Evolutionary conservation across 805 yeast genomes (phyloP), one percentile per base, ranked within the genome.

Genomic region (Candida methanosorbosa): DNA sequence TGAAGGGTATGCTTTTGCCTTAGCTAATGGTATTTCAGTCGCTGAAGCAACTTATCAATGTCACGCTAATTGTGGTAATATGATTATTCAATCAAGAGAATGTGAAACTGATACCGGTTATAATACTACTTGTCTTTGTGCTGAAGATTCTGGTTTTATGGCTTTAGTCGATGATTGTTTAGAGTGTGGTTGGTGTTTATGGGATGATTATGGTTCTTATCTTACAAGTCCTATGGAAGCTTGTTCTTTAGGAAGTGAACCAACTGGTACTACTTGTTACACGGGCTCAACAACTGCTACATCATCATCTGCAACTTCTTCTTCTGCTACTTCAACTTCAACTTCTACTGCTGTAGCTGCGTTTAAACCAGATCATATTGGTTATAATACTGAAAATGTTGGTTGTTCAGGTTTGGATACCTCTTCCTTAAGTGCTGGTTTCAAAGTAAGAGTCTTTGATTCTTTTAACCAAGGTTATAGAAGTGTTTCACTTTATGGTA

Each of bases 181-280:
- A 43, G 59, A 48, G 32, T 61, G 66, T 56, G 66, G 64, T 30
- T 60, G 66, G 63, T 57, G 63, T 35, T 41, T 61, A 40, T 61
- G 65, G 65, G 38, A 38, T 30, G 56, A 60, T 44, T 61, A 61
- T 43, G 58, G 62, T 28, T 33, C 39, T 1, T 60, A 43, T 43
- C 50, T 60, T 34, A 38, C 51, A 17, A 25, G 40, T 11, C 55
- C 64, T 16, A 43, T 61, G 27, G 53, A 43, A 13, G 59, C 49
- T 14, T 61, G 66, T 46, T 15, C 32, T 24, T 40, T 49, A 16
- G 32, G 49, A 13, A 58, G 64, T n/a, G 54, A 49, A 38, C 65
- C 65, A 49, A 60, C 65, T 24, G 65, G 62, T 46, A 56, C 59
- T 11, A 27, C 32, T 13, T 44, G 49, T 43, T 43, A 52, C 25